phyloP scores from a whole-genome alignment of 768 basidiomycete genomes.

The Leccinum olivaceopallidum region DNA sequence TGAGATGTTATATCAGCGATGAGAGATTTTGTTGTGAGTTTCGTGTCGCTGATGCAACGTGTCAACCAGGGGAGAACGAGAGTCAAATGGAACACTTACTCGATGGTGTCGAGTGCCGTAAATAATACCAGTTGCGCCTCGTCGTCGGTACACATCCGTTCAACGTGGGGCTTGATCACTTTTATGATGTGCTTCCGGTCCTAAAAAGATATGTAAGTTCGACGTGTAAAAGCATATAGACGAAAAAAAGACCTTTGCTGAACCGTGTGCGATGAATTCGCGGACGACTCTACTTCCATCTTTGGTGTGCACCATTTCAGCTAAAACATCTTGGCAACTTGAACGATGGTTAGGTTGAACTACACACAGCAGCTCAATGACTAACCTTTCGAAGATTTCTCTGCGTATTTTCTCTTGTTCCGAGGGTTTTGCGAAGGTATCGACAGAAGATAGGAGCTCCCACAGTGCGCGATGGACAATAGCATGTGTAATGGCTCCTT shows the following conservation, averaged over 20 bases:
- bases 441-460: conserved; percentile 77
- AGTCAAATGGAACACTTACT: conserved; percentile 49
- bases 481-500: conserved; percentile 83
- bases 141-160: conserved; percentile 84
- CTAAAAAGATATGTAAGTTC: conserved; percentile 33
- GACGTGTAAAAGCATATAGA: background rate
- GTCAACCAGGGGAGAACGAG: background rate
- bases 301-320: conserved; percentile 93
- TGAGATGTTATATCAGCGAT: conserved; percentile 65
- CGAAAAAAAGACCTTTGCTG: conserved; percentile 61
- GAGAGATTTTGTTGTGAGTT: conserved; percentile 79
- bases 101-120: conserved; percentile 86
- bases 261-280: conserved; percentile 79
- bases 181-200: conserved; percentile 93
- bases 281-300: conserved; percentile 87
- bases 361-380: background rate
- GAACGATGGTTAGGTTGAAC: conserved; percentile 4
- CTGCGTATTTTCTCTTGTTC: conserved; percentile 74
- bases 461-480: conserved; percentile 85
- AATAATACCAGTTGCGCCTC: conserved; percentile 91
- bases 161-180: conserved; percentile 84
- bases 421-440: conserved; percentile 53
- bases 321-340: conserved; percentile 81
- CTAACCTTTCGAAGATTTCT: conserved; percentile 81
- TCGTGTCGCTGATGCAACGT: conserved; percentile 71